Conservation (phyloP, 2,329 filamentous ascomycete species). For the Tolypocladium pustulatum region DNA sequence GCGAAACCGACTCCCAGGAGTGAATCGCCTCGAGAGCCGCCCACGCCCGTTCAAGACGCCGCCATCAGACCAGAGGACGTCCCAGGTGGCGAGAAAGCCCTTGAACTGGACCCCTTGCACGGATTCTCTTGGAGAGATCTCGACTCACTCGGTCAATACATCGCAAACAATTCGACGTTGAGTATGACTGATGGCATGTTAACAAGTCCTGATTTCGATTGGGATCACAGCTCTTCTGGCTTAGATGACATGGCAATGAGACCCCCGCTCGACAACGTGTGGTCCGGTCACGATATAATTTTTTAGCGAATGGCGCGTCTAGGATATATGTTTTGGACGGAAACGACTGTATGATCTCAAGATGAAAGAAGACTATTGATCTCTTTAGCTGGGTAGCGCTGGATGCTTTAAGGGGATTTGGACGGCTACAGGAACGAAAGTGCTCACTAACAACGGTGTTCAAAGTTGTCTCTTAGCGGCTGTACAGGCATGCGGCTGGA, state of each 20-base stretch:
- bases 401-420: too few relatives aligned
- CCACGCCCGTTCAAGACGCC: conserved; percentile 8
- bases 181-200: conserved; percentile 14
- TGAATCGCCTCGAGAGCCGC: conserved; percentile 10
- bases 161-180: conserved; percentile 14
- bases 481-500: too few relatives aligned
- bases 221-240: conserved; percentile 11
- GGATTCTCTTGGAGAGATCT: conserved; percentile 54
- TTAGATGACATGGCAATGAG: conserved; percentile 9
- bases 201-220: conserved; percentile 14
- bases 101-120: conserved; percentile 33
- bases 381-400: too few relatives aligned
- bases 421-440: too few relatives aligned
- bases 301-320: conserved; percentile 1
- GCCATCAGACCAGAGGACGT: conserved; percentile 14
- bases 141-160: conserved; percentile 47
- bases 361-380: background rate
- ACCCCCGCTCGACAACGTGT: conserved; percentile 9
- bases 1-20: conserved; percentile 1
- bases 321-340: background rate
- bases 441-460: too few relatives aligned
- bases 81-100: conserved; percentile 14
- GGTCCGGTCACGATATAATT: conserved; percentile 12
- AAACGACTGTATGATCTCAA: background rate
- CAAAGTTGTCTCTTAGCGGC: too few relatives aligned